Evolutionary conservation across 331 rosid genomes (phyloP), one percentile per base, ranked within the genome.

Genomic region (Quercus phellos): DNA sequence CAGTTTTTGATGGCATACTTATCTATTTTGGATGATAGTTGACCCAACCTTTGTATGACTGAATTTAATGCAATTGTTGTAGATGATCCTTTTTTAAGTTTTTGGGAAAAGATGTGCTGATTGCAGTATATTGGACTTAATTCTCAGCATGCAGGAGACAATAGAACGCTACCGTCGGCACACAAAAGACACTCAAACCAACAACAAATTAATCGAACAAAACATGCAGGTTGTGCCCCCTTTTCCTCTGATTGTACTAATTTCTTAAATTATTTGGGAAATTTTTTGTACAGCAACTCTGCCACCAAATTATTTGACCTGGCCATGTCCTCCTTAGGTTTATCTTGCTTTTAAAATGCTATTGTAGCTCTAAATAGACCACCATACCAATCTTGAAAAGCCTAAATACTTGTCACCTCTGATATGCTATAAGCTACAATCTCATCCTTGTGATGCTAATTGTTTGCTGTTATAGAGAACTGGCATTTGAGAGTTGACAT

Each of bases 131-230:
- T 42, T 59, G 27, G 66, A 5, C 76, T 59, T 74, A 21, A 54
- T 73, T 68, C 50, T 61, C 93, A 94, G 97, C 83, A 80, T 89
- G 87, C 89, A 72, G 75, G 82, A 68, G 38, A 79, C 90, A 4
- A 84, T 92, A 71, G 97, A 79, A 75, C 89, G 98, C 51, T 94
- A 89, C 73, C 86, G 72, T 74, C 87, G 79, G 79, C 94, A 92
- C 43, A 12, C 87, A 16, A 92, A 55, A 69, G 86, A 82, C 30
- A 64, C 54, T 70, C 77, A 83, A 79, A 22, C 79, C 14, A 2
- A 75, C 78, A n/a, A 51, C 81, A 70, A 72, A 83, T 59, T 83
- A 30, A 1, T 4, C 79, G 92, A 89, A 71, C 91, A 87, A 72
- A 82, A 84, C 68, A 77, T 81, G 86, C 94, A 85, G 96, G 96